Evolutionary conservation across 371 early-diverging fungal species (phyloP), one percentile per base, ranked within the genome.

Genomic region (Cokeromyces recurvatus): DNA sequence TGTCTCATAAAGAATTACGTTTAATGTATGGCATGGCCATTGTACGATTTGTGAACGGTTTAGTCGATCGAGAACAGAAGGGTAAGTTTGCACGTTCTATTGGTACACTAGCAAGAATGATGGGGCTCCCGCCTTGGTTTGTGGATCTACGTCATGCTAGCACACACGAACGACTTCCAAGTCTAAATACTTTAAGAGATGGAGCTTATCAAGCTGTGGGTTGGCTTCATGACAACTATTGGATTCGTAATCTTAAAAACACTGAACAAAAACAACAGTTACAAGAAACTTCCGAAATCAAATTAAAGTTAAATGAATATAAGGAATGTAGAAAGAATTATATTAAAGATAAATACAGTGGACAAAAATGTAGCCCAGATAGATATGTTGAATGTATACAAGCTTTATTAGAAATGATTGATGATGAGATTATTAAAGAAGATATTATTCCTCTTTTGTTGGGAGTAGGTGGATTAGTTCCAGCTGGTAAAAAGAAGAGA

Each of bases 91-190:
- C 82, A 0, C 46, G 61, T 17, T 77, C 84, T 7, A 64, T 84
- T 16, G 60, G 74, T 3, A 50, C 55, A 4, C 35, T 86, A n/a
- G 85, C 87, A 8, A 64, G 68, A 25, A 57, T 58, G 31, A 53
- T 86, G 17, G 71, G 75, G 1, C 48, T 86, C 45, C 87, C 87
- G 2, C 46, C 66, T 4, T 81, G 79, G 77, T 84, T 84, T 53
- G 85, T 86, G 2, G 85, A 84, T 40, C 48, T 86, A 9, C 59
- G 87, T 41, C 87, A 86, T 59, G 78, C 78, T 0, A 77, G 72
- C 16, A 84, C 87, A 0, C 87, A 86, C 42, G 82, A 81, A 51
- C 64, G 76, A 25, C 43, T 86, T 23, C 87, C 87, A 5, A 74
- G 78, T 35, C 44, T 86, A 37, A 48, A 68, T 5, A 61, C 75